Evolutionary conservation across 2,329 filamentous ascomycete genomes (phyloP).

Genomic region (Samsoniella hepiali): DNA sequence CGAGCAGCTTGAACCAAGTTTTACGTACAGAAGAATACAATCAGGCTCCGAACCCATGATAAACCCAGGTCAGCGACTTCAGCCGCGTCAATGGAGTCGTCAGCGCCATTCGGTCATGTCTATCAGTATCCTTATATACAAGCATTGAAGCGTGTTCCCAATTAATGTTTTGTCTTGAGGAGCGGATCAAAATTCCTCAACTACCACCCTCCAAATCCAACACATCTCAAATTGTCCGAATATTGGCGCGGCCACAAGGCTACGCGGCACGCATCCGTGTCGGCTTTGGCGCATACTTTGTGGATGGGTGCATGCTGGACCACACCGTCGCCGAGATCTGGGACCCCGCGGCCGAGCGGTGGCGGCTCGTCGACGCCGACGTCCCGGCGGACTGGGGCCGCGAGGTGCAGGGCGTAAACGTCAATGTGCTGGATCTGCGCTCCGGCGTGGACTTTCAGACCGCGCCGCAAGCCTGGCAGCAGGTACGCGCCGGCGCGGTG

Average conservation of each 20-base stretch:
- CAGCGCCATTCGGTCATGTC: neutral
- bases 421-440: constrained; percentile 8
- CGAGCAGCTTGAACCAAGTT: no score
- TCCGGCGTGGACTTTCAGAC: constrained; percentile 13
- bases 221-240: neutral
- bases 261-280: constrained; percentile 12
- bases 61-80: neutral
- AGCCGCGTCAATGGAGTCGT: neutral
- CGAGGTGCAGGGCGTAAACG: neutral
- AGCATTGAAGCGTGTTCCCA: neutral
- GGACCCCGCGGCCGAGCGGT: constrained; percentile 14
- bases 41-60: neutral
- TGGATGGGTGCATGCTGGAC: constrained; percentile 7
- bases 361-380: constrained; percentile 18
- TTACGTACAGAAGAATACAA: neutral
- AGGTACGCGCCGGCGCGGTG: neutral
- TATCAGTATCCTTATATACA: neutral
- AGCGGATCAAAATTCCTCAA: no score
- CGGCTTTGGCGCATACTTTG: constrained; percentile 15
- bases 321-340: constrained; percentile 19
- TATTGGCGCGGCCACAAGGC: constrained; percentile 16
- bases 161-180: neutral
- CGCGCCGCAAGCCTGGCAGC: neutral
- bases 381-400: neutral
- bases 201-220: no score